Base-by-base conservation (phyloP, 768 basidiomycete genomes). In the Pleurotus citrinopileatus region DNA sequence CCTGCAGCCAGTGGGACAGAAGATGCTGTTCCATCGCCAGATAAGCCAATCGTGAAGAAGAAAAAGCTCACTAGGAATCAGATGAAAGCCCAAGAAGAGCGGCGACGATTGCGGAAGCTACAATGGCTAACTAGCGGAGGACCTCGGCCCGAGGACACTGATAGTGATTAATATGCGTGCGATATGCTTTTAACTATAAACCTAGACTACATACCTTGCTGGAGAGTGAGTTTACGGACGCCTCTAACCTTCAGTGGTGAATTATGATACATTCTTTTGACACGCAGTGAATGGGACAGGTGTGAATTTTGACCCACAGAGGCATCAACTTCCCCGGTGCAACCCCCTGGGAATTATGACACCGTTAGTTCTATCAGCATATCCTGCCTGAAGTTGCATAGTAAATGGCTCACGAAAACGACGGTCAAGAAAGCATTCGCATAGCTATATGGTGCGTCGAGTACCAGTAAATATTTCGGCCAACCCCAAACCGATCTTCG, bases 61-160 rank as follows among this genome's bases (percentile, higher is more conserved):
- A 96, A 96, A 79, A 96, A 94, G 74, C 34, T 78, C 67, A 92
- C 91, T n/a, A 81, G 91, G 44, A 94, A 94, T 70, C 91, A 96
- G 68, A 22, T 87, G 58, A 98, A 98, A 70, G 91, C 81, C 4
- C 86, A 83, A 69, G 94, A 94, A 68, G 95, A 94, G 69, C 78
- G 95, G 56, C 78, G 91, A 66, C 78, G 86, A 63, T 65, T 84
- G 63, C 79, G 92, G 63, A 92, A 93, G 74, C 66, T 94, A 55
- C 74, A 81, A 53, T 96, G 94, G 94, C 73, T 96, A 56, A 84
- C 78, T 25, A 81, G 81, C 63, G 94, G 94, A 51, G 94, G 94
- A 3, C 79, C 83, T 42, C 87, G 84, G 61, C 89, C 89, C 55
- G 89, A 91, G 66, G 89, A 92, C 59, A 92, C 86, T 8, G 89